Evolutionary conservation across 139 green algal genomes (phyloP), one percentile per base, ranked within the genome.

Genomic region (Microglena sp.): DNA sequence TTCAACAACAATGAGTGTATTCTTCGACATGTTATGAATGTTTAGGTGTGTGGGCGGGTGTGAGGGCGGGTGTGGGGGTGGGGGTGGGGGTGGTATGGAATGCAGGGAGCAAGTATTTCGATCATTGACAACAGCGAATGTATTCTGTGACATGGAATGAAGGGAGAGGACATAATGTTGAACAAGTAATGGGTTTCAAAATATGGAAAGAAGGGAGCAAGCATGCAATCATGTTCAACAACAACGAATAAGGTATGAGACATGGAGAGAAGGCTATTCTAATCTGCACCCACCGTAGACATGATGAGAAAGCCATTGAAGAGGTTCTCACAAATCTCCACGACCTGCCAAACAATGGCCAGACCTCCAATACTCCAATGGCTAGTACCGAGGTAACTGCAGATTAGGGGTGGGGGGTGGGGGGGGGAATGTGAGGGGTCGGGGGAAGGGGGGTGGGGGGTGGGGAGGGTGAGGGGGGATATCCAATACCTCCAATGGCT

Each of bases 241-340:
- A n/a, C n/a, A n/a, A n/a, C n/a, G 11, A 50, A 50, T 18, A 18
- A 18, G 40, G 11, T 50, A 18, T 11, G 11, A 11, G 40, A 50
- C 40, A 50, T 50, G 40, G 18, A 24, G 40, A 50, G 40, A 18
- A 50, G 18, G 40, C 40, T 18, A 18, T 50, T 50, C 11, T 24
- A 18, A 50, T 50, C 40, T 18, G 15, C 40, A 11, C 40, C 40
- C 59, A 85, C 78, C 55, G 74, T 82, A 11, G 77, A 80, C 76
- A 95, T 83, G 67, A 96, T 93, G 66, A 96, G 87, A 62, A 96
- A 85, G 50, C 90, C 90, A 33, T 89, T 95, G 68, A 96, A 92
- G 31, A 96, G 74, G 69, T 96, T 96, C 62, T 96, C 90, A 60
- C 91, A 82, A 54, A 96, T 95, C 77, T 96, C 90, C 0, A 89